phyloP scores from a whole-genome alignment of 1,284 basidiomycete species.

The Leccinum solheimii region DNA sequence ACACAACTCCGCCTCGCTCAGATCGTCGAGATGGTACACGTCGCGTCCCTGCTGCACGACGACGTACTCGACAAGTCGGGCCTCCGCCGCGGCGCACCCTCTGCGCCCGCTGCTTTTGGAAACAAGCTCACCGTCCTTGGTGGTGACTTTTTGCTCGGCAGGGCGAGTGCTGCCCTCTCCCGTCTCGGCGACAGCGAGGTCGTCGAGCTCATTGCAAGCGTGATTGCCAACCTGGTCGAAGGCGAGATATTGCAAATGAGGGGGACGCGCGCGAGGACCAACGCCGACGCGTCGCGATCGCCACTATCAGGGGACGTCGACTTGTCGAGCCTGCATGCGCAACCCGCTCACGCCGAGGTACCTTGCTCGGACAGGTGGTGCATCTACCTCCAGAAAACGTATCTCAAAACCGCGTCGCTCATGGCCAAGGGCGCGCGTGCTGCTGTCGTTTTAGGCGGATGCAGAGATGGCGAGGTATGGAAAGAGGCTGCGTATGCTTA shows the following conservation, averaged over 20 bases:
- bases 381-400: conserved; percentile 91
- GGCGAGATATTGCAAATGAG: conserved; percentile 93
- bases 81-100: conserved; percentile 79
- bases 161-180: conserved; percentile 86
- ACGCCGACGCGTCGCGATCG: background rate
- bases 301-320: conserved; percentile 19
- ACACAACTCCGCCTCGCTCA: conserved; percentile 92
- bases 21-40: conserved; percentile 99
- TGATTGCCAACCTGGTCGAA: conserved; percentile 95
- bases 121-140: conserved; percentile 95
- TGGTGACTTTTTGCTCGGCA: conserved; percentile 93
- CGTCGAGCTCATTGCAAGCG: conserved; percentile 89
- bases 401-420: conserved; percentile 93
- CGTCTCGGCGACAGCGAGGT: conserved; percentile 87
- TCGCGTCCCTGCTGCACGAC: conserved; percentile 94
- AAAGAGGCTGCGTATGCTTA: conserved; percentile 95
- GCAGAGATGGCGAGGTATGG: conserved; percentile 76
- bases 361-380: conserved; percentile 65
- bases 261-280: conserved; percentile 27
- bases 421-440: conserved; percentile 94
- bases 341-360: conserved; percentile 14
- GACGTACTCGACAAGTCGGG: conserved; percentile 89
- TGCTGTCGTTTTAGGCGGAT: conserved; percentile 88
- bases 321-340: conserved; percentile 20
- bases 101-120: conserved; percentile 88